Conservation (phyloP, 805 yeast genomes). For the Candida manassasensis region DNA sequence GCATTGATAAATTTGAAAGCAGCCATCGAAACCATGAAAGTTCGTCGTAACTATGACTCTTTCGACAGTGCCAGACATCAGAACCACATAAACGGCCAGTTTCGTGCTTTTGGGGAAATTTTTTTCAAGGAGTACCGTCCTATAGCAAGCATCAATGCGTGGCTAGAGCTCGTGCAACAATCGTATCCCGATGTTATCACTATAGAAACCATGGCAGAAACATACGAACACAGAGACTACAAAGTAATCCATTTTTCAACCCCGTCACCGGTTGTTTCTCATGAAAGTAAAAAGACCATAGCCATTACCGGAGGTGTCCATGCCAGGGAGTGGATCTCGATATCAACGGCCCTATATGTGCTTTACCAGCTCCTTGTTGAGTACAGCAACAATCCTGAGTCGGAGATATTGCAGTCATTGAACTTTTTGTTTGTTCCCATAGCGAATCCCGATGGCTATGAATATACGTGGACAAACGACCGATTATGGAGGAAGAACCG, state of each 20-base stretch:
- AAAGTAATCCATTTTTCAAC: constrained; percentile 59
- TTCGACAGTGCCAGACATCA: not conserved
- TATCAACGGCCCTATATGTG: constrained; percentile 60
- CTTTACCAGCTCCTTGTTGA: constrained; percentile 34
- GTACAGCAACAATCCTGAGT: constrained; percentile 30
- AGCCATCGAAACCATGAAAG: constrained; percentile 1
- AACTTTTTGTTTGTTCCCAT: constrained; percentile 80
- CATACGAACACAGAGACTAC: constrained; percentile 69
- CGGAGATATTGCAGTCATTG: constrained; percentile 42
- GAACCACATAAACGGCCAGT: not conserved
- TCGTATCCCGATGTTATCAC: constrained; percentile 62
- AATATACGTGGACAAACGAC: constrained; percentile 72
- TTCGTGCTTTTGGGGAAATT: constrained; percentile 32
- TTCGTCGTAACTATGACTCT: not conserved
- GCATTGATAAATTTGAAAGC: constrained; percentile 4
- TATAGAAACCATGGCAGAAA: constrained; percentile 66
- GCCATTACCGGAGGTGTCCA: constrained; percentile 82
- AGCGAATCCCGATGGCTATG: constrained; percentile 89
- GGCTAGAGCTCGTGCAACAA: constrained; percentile 59
- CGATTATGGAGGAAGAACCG: constrained; percentile 87
- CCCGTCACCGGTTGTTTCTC: constrained; percentile 37
- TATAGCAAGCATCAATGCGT: constrained; percentile 60
- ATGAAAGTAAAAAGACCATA: constrained; percentile 50
- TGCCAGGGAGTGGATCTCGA: constrained; percentile 87
- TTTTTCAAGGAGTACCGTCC: constrained; percentile 72